Evolutionary conservation across 371 early-diverging fungal species (phyloP), one percentile per base, ranked within the genome.

Genomic region (Zychaea mexicana): DNA sequence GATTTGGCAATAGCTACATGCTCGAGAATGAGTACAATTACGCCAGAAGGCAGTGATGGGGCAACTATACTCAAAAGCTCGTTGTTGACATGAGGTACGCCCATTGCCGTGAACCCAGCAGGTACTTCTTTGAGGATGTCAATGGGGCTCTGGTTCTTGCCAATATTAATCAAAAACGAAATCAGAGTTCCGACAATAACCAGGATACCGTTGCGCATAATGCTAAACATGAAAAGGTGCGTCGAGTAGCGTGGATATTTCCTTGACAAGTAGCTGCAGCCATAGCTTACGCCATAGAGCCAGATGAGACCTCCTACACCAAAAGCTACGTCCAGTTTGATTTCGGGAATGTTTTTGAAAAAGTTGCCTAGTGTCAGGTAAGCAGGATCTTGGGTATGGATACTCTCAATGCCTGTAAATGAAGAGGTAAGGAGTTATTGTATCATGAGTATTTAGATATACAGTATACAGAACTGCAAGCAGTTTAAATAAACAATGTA

Each of bases 1-100:
- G 93, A 85, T 73, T 93, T 91, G 60, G 87, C 85, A 63, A 94
- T 88, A 5, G 94, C 91, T 52, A 94, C 88, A 71, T 94, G 94
- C 70, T 94, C 96, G 27, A 95, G 72, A 61, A 94, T 84, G 45
- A 88, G 73, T 27, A 94, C 88, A 45, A 94, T 73, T 12, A 88
- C 84, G 21, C 86, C 85, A 9, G 89, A 88, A 1, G 87, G 78
- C 8, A 91, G 65, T 12, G 87, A 78, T 13, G 78, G 74, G 3
- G 78, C 79, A 31, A 90, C 73, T 5, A 65, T 73, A 15, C 69
- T 65, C 27, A 87, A 57, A 8, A 84, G 67, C 31, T 67, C 45
- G 9, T 72, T 52, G 49, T 69, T 62, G 45, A 90, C 42, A 0
- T 52, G 52, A 2, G 90, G 90, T 2, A 85, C 79, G 4, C 58